Evolutionary conservation across 2,329 filamentous ascomycete genomes (phyloP).

Genomic region (Colletotrichum sublineola): DNA sequence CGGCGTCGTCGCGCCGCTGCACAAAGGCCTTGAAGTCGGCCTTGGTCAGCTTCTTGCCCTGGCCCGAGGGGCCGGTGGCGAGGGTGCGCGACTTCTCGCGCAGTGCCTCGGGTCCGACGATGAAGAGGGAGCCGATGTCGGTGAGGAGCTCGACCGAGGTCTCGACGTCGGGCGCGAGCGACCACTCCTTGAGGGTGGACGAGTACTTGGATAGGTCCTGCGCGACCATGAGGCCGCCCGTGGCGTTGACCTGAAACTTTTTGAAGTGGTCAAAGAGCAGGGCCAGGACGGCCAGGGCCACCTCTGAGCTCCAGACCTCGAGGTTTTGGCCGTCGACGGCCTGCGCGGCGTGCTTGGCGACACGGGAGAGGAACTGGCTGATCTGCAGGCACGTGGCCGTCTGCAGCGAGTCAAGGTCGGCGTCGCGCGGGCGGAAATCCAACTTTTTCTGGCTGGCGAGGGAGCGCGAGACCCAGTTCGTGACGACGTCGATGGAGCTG

Average conservation of each 20-base stretch:
- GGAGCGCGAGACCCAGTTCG: conserved; percentile 81
- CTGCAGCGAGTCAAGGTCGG: conserved; percentile 83
- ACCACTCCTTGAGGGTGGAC: conserved; percentile 86
- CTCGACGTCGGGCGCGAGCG: conserved; percentile 76
- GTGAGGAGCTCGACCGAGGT: conserved; percentile 85
- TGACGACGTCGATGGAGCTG: conserved; percentile 72
- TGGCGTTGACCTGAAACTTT: conserved; percentile 91
- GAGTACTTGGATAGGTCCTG: conserved; percentile 97
- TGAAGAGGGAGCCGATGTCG: conserved; percentile 95
- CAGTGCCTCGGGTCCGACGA: conserved; percentile 86
- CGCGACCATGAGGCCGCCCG: conserved; percentile 93
- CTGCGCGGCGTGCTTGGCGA: conserved; percentile 72
- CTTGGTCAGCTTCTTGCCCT: conserved; percentile 70
- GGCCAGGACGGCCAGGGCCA: conserved; percentile 81
- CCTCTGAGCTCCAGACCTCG: conserved; percentile 83
- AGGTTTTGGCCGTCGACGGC: conserved; percentile 88
- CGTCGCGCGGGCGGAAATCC: conserved; percentile 90
- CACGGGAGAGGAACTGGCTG: conserved; percentile 81
- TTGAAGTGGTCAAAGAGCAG: conserved; percentile 94
- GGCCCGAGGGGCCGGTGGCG: conserved; percentile 56
- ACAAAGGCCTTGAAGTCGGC: conserved; percentile 87
- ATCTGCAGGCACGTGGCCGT: conserved; percentile 88
- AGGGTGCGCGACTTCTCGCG: conserved; percentile 77
- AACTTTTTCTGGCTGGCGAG: conserved; percentile 86
- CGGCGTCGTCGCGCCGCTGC: conserved; percentile 85